Evolutionary conservation across 768 basidiomycete species (phyloP), one percentile per base, ranked within the genome.

Genomic region (Phylloporus arenicola): DNA sequence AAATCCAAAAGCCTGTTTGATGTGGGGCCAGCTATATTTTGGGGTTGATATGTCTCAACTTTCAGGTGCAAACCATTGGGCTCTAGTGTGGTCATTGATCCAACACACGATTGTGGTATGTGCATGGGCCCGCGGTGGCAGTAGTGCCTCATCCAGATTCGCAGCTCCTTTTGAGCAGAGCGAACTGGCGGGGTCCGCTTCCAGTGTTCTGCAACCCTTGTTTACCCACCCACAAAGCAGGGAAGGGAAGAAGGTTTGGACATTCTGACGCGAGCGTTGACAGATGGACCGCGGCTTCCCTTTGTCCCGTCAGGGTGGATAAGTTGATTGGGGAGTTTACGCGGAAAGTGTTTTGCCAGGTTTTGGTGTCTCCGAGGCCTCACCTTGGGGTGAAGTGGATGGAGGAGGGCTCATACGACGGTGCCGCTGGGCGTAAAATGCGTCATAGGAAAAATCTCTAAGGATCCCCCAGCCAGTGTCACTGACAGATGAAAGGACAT

Each of bases 371-470:
- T 25, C 20, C 24, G 40, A 41, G 24, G 22, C 27, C 27, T 29
- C 22, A 27, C 20, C 8, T 12, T 5, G 16, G 22, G 16, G 30
- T 34, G 56, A 38, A 38, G n/a, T 19, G 35, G 35, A 24, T 24
- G 22, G 6, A 16, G 35, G 16, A 16, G 35, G 16, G n/a, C 7
- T 6, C 16, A 14, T 14, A 34, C 33, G 33, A n/a, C 34, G 16
- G n/a, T 8, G 41, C 53, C 53, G 62, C 60, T 57, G 63, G 43
- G 43, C 52, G 48, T 47, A 51, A 56, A 63, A 38, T 38, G 37
- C 4, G 35, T n/a, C 4, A n/a, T n/a, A 34, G 16, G 30, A 31
- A 11, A 31, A 13, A 31, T 9, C 25, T 7, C 30, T 11, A 31
- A 13, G 9, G 2, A 31, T 31, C 25, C 6, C 7, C 11, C 12